Conservation (phyloP, 2,329 filamentous ascomycete genomes). For the Exophiala aquamarina region DNA sequence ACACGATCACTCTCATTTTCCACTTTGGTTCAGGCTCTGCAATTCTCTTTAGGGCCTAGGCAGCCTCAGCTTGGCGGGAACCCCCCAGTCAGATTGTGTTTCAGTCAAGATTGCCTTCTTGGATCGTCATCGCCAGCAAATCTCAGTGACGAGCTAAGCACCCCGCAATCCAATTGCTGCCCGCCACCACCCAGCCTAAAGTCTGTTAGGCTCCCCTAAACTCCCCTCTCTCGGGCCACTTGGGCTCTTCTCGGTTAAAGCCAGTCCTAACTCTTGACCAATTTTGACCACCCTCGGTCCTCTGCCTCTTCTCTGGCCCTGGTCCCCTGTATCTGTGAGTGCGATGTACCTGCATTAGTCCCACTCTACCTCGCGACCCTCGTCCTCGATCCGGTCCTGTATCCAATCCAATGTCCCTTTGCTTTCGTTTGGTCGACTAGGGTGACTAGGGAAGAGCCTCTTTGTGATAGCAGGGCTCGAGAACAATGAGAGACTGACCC, state of each 20-base stretch:
- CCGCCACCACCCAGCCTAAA: too few species aligned
- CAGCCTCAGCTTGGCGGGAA: too few species aligned
- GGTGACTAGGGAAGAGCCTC: background rate
- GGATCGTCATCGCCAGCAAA: constrained; percentile 16
- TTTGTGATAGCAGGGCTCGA: background rate
- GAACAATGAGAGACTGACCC: background rate
- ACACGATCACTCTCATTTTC: too few species aligned
- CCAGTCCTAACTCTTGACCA: too few species aligned
- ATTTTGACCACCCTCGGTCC: too few species aligned
- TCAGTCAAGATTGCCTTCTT: constrained; percentile 21
- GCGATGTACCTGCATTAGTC: constrained; percentile 4
- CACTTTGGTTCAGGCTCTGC: too few species aligned
- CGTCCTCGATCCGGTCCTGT: background rate
- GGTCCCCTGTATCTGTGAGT: too few species aligned
- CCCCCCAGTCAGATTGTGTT: constrained; percentile 7
- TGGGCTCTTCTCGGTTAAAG: too few species aligned
- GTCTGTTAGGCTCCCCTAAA: background rate
- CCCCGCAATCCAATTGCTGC: constrained; percentile 4
- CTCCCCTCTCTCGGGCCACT: too few species aligned
- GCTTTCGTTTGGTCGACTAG: background rate
- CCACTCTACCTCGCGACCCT: constrained; percentile 2
- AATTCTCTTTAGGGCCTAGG: too few species aligned
- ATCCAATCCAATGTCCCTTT: background rate
- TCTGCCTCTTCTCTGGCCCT: too few species aligned
- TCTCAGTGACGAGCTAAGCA: constrained; percentile 11